Evolutionary conservation across 805 yeast species (phyloP), one percentile per base, ranked within the genome.

Genomic region (Pichia scutulata): DNA sequence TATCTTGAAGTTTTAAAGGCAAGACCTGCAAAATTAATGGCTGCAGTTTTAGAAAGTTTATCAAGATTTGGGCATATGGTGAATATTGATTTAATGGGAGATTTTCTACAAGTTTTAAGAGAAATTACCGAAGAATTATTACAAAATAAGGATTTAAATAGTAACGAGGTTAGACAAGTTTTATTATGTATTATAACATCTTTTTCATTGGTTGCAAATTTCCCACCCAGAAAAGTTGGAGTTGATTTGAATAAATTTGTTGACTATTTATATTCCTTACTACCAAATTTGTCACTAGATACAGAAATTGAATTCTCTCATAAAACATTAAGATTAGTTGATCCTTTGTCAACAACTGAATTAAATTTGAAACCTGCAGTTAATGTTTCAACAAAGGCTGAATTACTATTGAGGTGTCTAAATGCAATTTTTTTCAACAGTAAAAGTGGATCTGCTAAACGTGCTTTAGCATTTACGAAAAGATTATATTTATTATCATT

Each of bases 1-100:
- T 93, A 93, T 63, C 70, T 93, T 57, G 89, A 86, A 56, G 78
- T 92, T 28, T 72, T 93, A 55, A 84, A 78, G 63, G 76, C 75
- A 18, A 75, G 80, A 43, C 77, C 82, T 19, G 77, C 80, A 39
- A 76, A 78, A 19, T 70, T 93, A 48, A 81, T 89, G 73, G 96
- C 95, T 8, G 76, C 92, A 0, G 95, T 92, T 0, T 72, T 93
- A 49, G 98, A 93, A 69, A 98, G 98, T 3, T 70, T 93, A 50
- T 86, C 97, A 1, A 80, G 81, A 61, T 89, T 84, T 63, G 96
- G 98, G 2, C 93, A 85, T 60, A 82, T 90, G 82, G 89, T 95
- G 23, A 93, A 93, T 63, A 81, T 92, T 51, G 98, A 93, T 57
- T 72, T 93, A 43, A 76, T 93, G 57, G 98, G 98, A 24, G 99